These are phyloP conservation scores for Spergularia bocconei DNA, from an alignment of 148 eudicot genomes.

Conservation along the genomic window DNA sequence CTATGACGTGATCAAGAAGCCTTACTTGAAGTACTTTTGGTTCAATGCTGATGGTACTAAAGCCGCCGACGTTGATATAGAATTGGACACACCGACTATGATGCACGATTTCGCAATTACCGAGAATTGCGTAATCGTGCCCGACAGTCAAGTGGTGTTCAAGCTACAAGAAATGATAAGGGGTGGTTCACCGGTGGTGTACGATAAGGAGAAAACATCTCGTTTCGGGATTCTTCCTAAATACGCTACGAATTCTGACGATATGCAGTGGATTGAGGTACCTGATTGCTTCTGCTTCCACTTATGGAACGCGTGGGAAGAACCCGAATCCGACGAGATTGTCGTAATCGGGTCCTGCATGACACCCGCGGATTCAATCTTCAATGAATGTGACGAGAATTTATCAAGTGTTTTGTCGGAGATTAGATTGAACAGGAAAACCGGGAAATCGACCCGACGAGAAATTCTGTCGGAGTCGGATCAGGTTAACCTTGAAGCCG, in stretches of 20 bases:
- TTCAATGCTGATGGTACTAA: conserved; percentile 49
- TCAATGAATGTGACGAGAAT: conserved; percentile 71
- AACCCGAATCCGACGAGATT: conserved; percentile 63
- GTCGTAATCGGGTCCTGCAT: conserved; percentile 90
- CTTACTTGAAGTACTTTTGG: conserved; percentile 63
- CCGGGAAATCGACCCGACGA: conserved; percentile 53
- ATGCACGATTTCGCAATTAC: conserved; percentile 90
- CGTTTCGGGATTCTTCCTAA: conserved; percentile 63
- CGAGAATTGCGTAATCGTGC: conserved; percentile 56
- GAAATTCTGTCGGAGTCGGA: conserved; percentile 41
- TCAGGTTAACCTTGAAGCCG: conserved; percentile 74
- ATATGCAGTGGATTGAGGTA: conserved; percentile 69
- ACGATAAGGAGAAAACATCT: conserved; percentile 49
- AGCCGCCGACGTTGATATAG: conserved; percentile 59
- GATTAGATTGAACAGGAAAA: conserved; percentile 61
- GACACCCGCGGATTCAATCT: conserved; percentile 87
- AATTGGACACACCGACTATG: conserved; percentile 60
- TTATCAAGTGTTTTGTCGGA: conserved; percentile 61
- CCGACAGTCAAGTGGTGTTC: conserved; percentile 83
- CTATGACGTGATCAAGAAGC: conserved; percentile 68
- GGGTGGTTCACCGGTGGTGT: conserved; percentile 84
- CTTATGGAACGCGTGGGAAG: conserved; percentile 94
- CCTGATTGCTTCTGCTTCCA: conserved; percentile 91
- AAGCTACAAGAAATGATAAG: conserved; percentile 71
- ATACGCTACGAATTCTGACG: conserved; percentile 34